Base-by-base conservation (phyloP, 2,329 filamentous ascomycete species). In the Pleoardoris graminearum region DNA sequence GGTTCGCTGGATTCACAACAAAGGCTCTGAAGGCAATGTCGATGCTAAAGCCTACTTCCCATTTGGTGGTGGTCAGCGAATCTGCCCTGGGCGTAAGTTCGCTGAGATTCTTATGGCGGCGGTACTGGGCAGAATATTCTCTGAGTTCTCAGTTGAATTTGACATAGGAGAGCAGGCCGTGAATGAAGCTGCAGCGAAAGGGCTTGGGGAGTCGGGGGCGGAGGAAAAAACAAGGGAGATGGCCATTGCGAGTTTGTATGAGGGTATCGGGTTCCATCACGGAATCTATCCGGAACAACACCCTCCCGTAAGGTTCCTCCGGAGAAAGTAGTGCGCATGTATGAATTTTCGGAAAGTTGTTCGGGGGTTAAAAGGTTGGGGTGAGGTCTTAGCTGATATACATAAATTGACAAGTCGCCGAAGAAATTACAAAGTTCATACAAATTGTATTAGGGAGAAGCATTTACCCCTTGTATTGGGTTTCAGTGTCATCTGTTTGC, bases 191-290 rank as follows among this genome's bases (percentile, higher is more conserved):
- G 29, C 39, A 23, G 50, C 22, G 16, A 44, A n/a, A 16, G 36
- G 44, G 27, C 30, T 29, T 36, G 43, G 50, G 43, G 29, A 23
- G 22, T 41, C 41, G 23, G 46, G 49, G 50, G 30, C 47, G 37
- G 29, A 41, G 44, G 35, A 48, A 27, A 22, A 38, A 43, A n/a
- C 29, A n/a, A 33, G 43, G 22, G 50, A 42, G 36, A 25, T 22
- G 41, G 41, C 39, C n/a, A 45, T 43, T 30, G 47, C 27, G 41
- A 23, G 39, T 14, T 32, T 57, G 19, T 57, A 57, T 51, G 46
- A 44, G 30, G 50, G 42, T n/a, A 51, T 57, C 30, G 54, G 54
- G 30, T 57, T 48, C 33, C 23, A 37, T 32, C 50, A 52, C 23
- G 50, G 43, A 4, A 52, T 52, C 29, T 52, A 52, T 44, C 50